These are phyloP conservation scores for Microdochium bolleyi DNA, from an alignment of 2,329 filamentous ascomycete species.

Conservation along the genomic window DNA sequence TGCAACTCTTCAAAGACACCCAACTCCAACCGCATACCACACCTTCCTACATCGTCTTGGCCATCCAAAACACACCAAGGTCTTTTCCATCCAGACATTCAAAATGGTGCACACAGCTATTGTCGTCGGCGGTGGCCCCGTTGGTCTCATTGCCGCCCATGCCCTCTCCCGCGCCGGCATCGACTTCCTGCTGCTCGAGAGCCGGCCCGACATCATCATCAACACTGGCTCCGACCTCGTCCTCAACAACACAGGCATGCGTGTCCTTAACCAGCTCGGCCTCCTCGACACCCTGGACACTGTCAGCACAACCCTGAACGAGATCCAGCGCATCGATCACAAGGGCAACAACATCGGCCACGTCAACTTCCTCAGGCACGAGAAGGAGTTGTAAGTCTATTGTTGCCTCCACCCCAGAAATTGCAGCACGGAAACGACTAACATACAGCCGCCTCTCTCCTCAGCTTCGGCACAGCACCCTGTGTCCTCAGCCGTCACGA, in stretches of 20 bases:
- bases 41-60: too few species aligned
- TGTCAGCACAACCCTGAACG: constrained; percentile 11
- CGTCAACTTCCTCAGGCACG: constrained; percentile 10
- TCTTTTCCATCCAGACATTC: too few species aligned
- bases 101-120: not conserved
- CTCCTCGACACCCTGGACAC: constrained; percentile 12
- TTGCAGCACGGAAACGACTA: too few species aligned
- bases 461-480: constrained; percentile 16
- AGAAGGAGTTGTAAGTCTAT: constrained; percentile 16
- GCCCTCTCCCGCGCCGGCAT: constrained; percentile 15
- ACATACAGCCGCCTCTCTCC: not conserved
- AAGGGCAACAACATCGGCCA: constrained; percentile 16
- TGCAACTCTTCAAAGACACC: too few species aligned
- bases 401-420: too few species aligned
- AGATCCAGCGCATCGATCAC: constrained; percentile 14
- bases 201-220: constrained; percentile 11
- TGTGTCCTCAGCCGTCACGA: constrained; percentile 25
- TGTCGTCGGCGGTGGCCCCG: constrained; percentile 10
- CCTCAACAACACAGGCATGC: constrained; percentile 14
- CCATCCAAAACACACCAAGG: too few species aligned
- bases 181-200: constrained; percentile 26
- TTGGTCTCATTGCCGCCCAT: constrained; percentile 14
- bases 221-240: constrained; percentile 21
- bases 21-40: too few species aligned
- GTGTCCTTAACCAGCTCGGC: constrained; percentile 24